Conservation (phyloP, 2,329 filamentous ascomycete species). For the Apiospora marii region DNA sequence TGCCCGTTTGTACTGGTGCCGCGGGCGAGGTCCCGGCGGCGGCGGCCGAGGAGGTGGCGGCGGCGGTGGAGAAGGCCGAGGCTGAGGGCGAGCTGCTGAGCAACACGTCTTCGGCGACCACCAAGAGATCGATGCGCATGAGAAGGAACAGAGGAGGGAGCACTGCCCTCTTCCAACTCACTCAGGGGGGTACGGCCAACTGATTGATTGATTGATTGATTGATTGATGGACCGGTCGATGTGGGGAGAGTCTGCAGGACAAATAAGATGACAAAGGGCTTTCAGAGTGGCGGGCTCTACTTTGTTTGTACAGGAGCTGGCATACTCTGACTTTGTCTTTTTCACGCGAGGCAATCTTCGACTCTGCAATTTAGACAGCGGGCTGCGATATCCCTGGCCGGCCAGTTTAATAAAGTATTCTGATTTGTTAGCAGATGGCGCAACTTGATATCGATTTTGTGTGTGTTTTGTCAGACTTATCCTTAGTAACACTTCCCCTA, state of each 20-base stretch:
- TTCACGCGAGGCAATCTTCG: neutral
- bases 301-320: neutral
- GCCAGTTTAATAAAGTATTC: neutral
- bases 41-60: neutral
- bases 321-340: neutral
- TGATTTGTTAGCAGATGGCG: neutral
- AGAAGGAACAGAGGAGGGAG: neutral
- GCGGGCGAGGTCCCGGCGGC: neutral
- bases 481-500: too few relatives aligned
- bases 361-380: neutral
- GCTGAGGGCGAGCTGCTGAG: neutral
- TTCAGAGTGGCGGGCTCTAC: neutral
- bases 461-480: too few relatives aligned
- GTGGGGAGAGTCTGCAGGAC: neutral
- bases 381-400: too few relatives aligned
- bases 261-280: neutral
- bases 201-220: neutral
- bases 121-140: neutral
- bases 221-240: neutral
- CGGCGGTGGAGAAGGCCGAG: neutral
- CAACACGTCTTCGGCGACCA: constrained; percentile 3
- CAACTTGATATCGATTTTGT: too few relatives aligned
- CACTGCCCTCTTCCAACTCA: neutral
- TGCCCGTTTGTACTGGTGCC: constrained; percentile 11
- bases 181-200: constrained; percentile 27